Evolutionary conservation across 805 yeast genomes (phyloP).

Genomic region (Kodamaea kakaduensis): DNA sequence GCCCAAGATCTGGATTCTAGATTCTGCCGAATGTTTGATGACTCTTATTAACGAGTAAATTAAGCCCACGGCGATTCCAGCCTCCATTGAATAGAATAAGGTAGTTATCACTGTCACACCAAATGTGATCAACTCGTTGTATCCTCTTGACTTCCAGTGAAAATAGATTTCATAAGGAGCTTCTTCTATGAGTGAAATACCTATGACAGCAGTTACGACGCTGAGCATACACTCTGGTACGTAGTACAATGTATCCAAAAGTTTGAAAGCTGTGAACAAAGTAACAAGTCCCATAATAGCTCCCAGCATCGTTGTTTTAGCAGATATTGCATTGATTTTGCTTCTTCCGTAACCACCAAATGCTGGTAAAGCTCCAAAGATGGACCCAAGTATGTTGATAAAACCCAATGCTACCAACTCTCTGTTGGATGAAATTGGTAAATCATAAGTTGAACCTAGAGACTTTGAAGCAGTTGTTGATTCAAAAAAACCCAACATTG

Average conservation of each 20-base stretch:
- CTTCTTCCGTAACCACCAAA: slow-evolving; percentile 97
- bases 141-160: slow-evolving; percentile 71
- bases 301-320: slow-evolving; percentile 80
- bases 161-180: slow-evolving; percentile 75
- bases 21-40: slow-evolving; percentile 71
- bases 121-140: slow-evolving; percentile 69
- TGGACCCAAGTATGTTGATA: slow-evolving; percentile 60
- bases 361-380: slow-evolving; percentile 75
- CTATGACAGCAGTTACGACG: slow-evolving; percentile 76
- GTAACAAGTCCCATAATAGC: slow-evolving; percentile 77
- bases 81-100: slow-evolving; percentile 70
- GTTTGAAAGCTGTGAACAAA: slow-evolving; percentile 54
- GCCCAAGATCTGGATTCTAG: slow-evolving; percentile 81
- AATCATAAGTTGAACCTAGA: slow-evolving; percentile 66
- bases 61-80: slow-evolving; percentile 86
- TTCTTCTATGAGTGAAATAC: slow-evolving; percentile 62
- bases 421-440: slow-evolving; percentile 77
- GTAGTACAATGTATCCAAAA: slow-evolving; percentile 61
- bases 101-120: slow-evolving; percentile 61
- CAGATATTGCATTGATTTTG: slow-evolving; percentile 80
- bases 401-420: slow-evolving; percentile 88
- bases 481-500: slow-evolving; percentile 87
- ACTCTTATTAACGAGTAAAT: slow-evolving; percentile 76
- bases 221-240: slow-evolving; percentile 79
- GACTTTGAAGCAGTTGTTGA: slow-evolving; percentile 91